Evolutionary conservation across 2,329 filamentous ascomycete genomes (phyloP).

Genomic region (Fusarium torreyae): DNA sequence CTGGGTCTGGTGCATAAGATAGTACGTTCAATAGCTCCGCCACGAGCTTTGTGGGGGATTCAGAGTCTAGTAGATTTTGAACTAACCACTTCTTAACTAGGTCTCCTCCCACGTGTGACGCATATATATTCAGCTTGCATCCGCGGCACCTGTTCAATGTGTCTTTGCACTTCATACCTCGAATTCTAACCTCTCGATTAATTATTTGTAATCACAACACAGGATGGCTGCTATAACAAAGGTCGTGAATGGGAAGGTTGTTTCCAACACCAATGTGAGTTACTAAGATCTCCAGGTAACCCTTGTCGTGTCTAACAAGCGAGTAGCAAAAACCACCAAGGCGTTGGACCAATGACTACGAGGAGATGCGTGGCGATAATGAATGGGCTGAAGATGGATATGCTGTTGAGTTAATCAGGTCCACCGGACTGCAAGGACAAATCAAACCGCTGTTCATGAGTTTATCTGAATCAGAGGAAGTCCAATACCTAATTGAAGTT

Average conservation of each 20-base stretch:
- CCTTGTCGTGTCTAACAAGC: neutral
- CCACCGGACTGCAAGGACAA: too few relatives aligned
- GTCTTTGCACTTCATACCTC: accelerated
- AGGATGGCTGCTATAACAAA: neutral
- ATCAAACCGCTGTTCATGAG: too few relatives aligned
- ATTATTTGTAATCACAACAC: too few relatives aligned
- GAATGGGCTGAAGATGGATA: too few relatives aligned
- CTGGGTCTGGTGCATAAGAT: neutral
- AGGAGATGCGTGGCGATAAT: too few relatives aligned
- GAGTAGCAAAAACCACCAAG: neutral
- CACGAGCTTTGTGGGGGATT: neutral
- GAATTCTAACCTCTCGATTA: too few relatives aligned
- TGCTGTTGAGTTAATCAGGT: too few relatives aligned
- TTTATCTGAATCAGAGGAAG: too few relatives aligned
- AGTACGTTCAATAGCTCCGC: neutral
- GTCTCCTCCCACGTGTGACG: neutral
- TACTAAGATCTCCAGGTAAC: accelerated
- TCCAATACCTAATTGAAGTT: too few relatives aligned
- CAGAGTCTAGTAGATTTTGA: neutral
- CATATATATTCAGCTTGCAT: neutral
- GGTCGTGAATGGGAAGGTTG: neutral
- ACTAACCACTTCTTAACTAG: neutral
- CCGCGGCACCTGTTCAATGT: neutral
- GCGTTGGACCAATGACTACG: neutral
- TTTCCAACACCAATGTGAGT: neutral